A percentile compares a stretch with the other conserved stretches of the same genome.
phyloP scores from a whole-genome alignment of 2,329 filamentous ascomycete genomes.

The Penicillium decumbens region DNA sequence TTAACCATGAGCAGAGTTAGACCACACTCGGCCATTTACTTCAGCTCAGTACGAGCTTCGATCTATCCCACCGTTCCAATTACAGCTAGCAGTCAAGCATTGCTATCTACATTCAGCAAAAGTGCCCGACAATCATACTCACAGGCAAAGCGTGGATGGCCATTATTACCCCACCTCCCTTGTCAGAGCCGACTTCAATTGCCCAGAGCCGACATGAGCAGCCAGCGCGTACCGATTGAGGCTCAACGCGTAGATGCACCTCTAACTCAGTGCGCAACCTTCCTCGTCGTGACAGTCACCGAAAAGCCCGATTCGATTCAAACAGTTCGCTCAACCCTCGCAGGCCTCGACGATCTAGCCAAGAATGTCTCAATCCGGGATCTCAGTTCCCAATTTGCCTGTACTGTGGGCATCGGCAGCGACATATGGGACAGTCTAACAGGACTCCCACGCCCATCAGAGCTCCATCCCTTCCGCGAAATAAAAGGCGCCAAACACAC shows the following conservation, averaged over 20 bases:
- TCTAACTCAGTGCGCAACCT: slow-evolving; percentile 51
- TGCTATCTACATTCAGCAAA: neutral
- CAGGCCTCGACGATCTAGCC: slow-evolving; percentile 44
- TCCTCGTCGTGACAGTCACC: slow-evolving; percentile 48
- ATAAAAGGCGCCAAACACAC: slow-evolving; percentile 49
- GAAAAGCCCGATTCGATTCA: slow-evolving; percentile 33
- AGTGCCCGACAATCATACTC: neutral
- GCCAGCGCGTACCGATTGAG: slow-evolving; percentile 31
- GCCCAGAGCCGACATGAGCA: slow-evolving; percentile 13
- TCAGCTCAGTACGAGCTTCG: neutral
- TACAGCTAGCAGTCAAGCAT: no score
- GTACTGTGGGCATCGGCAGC: slow-evolving; percentile 54
- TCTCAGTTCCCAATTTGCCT: slow-evolving; percentile 44
- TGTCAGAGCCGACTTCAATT: neutral
- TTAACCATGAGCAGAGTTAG: slow-evolving; percentile 1
- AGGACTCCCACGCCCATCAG: slow-evolving; percentile 44
- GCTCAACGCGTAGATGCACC: slow-evolving; percentile 49
- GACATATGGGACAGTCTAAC: slow-evolving; percentile 50
- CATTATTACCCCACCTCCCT: neutral
- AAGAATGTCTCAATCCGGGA: slow-evolving; percentile 55
- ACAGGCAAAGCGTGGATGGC: neutral
- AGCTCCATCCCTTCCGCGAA: slow-evolving; percentile 50
- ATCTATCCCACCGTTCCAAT: neutral
- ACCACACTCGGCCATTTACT: neutral
- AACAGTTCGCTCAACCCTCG: slow-evolving; percentile 45